Conservation (phyloP, 257 asterid genomes). For the Cynanchum wilfordii region DNA sequence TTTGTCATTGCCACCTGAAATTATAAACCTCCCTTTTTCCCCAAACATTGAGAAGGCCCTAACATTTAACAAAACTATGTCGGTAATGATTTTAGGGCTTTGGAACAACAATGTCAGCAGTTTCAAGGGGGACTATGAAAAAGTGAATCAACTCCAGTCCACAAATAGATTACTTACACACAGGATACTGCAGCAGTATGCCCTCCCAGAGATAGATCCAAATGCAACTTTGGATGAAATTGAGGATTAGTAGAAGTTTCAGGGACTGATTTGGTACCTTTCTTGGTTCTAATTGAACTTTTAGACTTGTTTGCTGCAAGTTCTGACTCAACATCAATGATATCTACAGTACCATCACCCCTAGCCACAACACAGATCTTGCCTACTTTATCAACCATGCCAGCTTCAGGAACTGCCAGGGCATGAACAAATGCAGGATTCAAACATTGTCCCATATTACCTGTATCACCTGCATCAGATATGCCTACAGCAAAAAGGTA, state of each 20-base stretch:
- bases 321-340: constrained; percentile 59
- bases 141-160: background rate
- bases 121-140: background rate
- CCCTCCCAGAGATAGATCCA: constrained; percentile 78
- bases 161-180: constrained; percentile 52
- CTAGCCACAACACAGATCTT: constrained; percentile 83
- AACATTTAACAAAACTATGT: constrained; percentile 18
- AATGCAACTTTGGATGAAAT: constrained; percentile 34
- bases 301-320: constrained; percentile 43
- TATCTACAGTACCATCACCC: constrained; percentile 83
- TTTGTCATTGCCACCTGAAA: constrained; percentile 91
- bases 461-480: constrained; percentile 39
- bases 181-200: constrained; percentile 86
- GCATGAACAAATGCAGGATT: constrained; percentile 91
- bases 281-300: constrained; percentile 42
- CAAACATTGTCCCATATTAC: constrained; percentile 57
- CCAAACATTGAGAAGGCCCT: constrained; percentile 85
- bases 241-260: constrained; percentile 29
- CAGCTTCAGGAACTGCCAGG: constrained; percentile 71
- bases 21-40: constrained; percentile 71
- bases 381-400: constrained; percentile 62
- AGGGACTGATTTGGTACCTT: constrained; percentile 30
- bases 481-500: constrained; percentile 26
- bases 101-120: background rate
- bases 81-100: background rate